These are phyloP conservation scores for Raddia distichophylla DNA, from an alignment of 176 grass and related monocot genomes.

Conservation along the genomic window DNA sequence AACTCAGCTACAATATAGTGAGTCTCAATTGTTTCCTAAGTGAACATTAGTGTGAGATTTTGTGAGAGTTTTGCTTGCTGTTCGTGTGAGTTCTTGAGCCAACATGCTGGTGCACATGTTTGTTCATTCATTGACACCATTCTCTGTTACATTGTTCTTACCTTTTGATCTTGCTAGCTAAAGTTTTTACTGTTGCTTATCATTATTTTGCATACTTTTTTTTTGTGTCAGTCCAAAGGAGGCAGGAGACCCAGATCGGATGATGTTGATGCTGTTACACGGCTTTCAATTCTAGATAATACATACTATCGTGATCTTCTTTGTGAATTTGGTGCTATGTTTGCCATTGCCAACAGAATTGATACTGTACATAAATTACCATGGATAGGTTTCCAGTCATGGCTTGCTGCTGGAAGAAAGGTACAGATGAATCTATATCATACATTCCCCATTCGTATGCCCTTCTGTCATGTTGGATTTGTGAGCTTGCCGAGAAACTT, in stretches of 20 bases:
- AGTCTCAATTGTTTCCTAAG: too few species aligned
- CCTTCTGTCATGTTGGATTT: constrained; percentile 35
- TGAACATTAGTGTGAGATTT: too few species aligned
- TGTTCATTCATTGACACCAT: constrained; percentile 7
- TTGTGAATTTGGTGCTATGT: constrained; percentile 88
- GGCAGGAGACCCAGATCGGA: constrained; percentile 77
- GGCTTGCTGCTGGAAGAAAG: constrained; percentile 79
- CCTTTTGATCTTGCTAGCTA: constrained; percentile 14
- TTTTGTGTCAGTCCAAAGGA: constrained; percentile 73
- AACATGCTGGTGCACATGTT: not conserved
- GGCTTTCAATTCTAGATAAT: constrained; percentile 76
- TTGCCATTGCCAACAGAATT: constrained; percentile 81
- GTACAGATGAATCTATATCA: constrained; percentile 40
- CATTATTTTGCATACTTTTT: constrained; percentile 35
- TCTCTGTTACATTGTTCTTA: constrained; percentile 13
- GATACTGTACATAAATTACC: constrained; percentile 93
- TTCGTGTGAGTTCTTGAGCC: too few species aligned
- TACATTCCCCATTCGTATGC: constrained; percentile 20
- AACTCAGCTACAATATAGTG: too few species aligned
- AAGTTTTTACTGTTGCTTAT: constrained; percentile 18
- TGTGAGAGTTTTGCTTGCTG: too few species aligned
- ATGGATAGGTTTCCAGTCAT: constrained; percentile 99
- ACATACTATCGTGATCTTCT: constrained; percentile 72
- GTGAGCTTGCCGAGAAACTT: not conserved
- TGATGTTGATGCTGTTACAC: constrained; percentile 84